Percentiles rank a stretch among this genome's conserved stretches.
Conservation (phyloP, 2,329 filamentous ascomycete species). For the Colletotrichum euphorbiae region DNA sequence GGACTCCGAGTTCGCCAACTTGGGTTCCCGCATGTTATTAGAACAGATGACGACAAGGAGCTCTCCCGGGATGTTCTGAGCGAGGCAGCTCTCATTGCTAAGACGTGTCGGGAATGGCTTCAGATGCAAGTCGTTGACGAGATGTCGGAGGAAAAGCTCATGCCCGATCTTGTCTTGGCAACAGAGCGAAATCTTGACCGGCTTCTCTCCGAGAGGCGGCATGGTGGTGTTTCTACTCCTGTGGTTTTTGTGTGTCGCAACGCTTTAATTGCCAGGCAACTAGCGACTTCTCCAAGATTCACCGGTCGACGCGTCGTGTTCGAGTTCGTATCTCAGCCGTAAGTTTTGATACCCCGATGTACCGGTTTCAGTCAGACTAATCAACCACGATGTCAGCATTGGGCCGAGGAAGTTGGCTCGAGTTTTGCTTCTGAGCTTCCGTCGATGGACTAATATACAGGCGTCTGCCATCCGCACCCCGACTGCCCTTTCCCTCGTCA, state of each 20-base stretch:
- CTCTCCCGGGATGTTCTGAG: conserved; percentile 23
- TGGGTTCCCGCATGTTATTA: conserved; percentile 38
- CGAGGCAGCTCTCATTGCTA: conserved; percentile 40
- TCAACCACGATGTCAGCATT: conserved; percentile 41
- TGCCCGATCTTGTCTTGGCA: conserved; percentile 46
- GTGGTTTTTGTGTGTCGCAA: conserved; percentile 50
- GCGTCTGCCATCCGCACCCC: conserved; percentile 1
- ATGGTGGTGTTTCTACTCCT: not conserved
- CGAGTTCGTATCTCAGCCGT: conserved; percentile 55
- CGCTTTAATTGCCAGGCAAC: conserved; percentile 46
- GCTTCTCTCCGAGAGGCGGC: conserved; percentile 7
- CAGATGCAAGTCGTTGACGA: conserved; percentile 45
- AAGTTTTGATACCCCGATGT: conserved; percentile 31
- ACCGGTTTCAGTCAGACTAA: not conserved
- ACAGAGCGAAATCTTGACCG: conserved; percentile 33
- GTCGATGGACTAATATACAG: conserved; percentile 43
- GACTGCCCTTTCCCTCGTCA: not conserved
- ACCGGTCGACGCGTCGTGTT: conserved; percentile 44
- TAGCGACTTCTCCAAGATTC: conserved; percentile 40
- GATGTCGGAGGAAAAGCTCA: conserved; percentile 17
- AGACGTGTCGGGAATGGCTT: conserved; percentile 50
- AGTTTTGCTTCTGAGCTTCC: conserved; percentile 45
- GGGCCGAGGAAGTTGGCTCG: conserved; percentile 53
- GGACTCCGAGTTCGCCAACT: conserved; percentile 47
- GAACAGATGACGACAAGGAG: not conserved